Percentiles rank a stretch among this genome's conserved stretches.
Evolutionary conservation across 768 basidiomycete genomes (phyloP).

Genomic region (Calocybe indica): DNA sequence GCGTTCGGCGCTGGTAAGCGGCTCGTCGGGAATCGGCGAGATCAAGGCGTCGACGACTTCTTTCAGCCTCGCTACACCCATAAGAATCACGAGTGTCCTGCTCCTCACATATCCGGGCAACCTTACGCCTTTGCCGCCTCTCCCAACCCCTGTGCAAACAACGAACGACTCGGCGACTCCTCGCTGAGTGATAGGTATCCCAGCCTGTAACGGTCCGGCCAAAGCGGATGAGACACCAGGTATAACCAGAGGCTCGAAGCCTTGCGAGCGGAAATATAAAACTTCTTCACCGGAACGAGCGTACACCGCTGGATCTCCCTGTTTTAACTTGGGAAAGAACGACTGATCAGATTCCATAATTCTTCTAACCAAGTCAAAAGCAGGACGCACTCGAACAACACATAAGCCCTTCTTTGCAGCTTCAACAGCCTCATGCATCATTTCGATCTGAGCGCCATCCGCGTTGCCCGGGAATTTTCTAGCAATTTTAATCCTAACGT

Average conservation of each 20-base stretch:
- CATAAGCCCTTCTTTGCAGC: slow-evolving; percentile 75
- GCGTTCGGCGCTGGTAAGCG: slow-evolving; percentile 4
- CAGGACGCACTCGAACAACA: slow-evolving; percentile 71
- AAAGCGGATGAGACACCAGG: slow-evolving; percentile 90
- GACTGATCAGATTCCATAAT: no score
- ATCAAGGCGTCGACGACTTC: slow-evolving; percentile 64
- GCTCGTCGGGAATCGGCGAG: no score
- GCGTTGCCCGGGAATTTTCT: slow-evolving; percentile 98
- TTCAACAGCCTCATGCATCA: slow-evolving; percentile 89
- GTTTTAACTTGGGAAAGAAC: slow-evolving; percentile 63
- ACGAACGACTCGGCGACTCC: slow-evolving; percentile 88
- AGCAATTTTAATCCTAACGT: slow-evolving; percentile 78
- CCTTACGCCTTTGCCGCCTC: slow-evolving; percentile 73
- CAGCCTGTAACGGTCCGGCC: slow-evolving; percentile 83
- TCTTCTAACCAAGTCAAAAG: slow-evolving; percentile 1
- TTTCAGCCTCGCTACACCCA: slow-evolving; percentile 88
- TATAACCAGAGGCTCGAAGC: slow-evolving; percentile 78
- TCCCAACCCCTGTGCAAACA: slow-evolving; percentile 92
- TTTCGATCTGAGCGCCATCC: slow-evolving; percentile 88
- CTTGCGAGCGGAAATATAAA: slow-evolving; percentile 82
- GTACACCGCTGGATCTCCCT: slow-evolving; percentile 95
- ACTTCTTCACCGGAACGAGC: slow-evolving; percentile 95
- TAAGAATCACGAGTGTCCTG: slow-evolving; percentile 80
- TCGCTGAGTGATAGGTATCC: slow-evolving; percentile 92
- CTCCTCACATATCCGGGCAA: slow-evolving; percentile 85